Evolutionary conservation across 768 basidiomycete species (phyloP), one percentile per base, ranked within the genome.

Genomic region (Mrakia blollopis): DNA sequence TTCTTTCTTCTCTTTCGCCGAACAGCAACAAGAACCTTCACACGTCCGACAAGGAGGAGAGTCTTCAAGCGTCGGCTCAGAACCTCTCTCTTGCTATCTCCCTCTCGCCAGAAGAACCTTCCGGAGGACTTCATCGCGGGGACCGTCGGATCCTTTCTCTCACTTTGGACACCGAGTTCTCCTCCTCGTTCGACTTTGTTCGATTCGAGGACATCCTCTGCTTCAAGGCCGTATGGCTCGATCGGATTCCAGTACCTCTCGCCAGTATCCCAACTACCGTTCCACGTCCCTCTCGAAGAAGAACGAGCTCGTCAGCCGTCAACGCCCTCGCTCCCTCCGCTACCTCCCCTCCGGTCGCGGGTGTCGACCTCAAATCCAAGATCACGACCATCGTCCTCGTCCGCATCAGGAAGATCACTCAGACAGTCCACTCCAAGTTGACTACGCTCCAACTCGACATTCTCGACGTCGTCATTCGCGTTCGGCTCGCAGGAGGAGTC

Each of bases 211-310:
- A 97, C 81, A 89, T 95, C 73, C 86, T 98, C 28, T 94, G 92
- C 83, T 93, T 96, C 87, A 95, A 95, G 83, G 93, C 94, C 8
- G 92, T 96, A 18, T 96, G 94, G 93, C 83, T 96, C 65, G 93
- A 95, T 81, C 89, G 89, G 52, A 92, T 95, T 37, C 92, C 93
- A 0, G 85, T 91, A 11, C 81, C 81, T 4, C 50, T 62, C 81
- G 8, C 80, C 80, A 39, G 84, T 71, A 79, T 81, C 52, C 37
- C 83, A 30, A 5, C 54, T 1, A 9, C 25, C 32, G 2, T 39
- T 23, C 28, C 30, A 25, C 35, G 37, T 28, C 35, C 37, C 8
- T 25, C 35, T 32, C 35, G 52, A 14, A 5, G 35, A 30, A 80
- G 83, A 72, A 75, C 77, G 76, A 75, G 76, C 80, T 28, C 72